Percentiles rank a stretch among this genome's conserved stretches.
Conservation (phyloP, 306 rosid species). For the Astragalus glycyphyllos region DNA sequence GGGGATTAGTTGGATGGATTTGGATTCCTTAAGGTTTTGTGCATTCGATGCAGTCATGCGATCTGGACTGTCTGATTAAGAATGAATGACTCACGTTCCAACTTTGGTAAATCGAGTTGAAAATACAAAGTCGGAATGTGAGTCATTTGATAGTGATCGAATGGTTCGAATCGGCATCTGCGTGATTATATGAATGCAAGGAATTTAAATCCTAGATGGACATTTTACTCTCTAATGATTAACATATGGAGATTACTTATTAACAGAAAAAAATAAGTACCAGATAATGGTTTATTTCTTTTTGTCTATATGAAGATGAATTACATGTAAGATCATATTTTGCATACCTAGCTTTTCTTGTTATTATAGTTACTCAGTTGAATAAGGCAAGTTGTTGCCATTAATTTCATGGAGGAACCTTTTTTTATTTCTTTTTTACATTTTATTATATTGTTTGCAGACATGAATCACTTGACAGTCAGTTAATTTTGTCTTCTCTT, state of each 20-base stretch:
- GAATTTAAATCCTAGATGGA: neutral
- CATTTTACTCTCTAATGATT: slow-evolving; percentile 36
- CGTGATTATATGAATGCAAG: neutral
- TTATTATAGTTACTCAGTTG: slow-evolving; percentile 33
- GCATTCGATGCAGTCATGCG: neutral
- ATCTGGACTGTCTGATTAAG: neutral
- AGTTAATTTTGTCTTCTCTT: slow-evolving; percentile 31
- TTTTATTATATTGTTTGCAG: neutral
- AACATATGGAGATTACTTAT: slow-evolving; percentile 29
- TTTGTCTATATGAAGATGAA: slow-evolving; percentile 34
- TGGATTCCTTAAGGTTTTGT: neutral
- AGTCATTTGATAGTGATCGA: neutral
- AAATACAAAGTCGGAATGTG: neutral
- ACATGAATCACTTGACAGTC: slow-evolving; percentile 16
- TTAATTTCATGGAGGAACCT: neutral
- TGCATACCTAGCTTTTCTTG: slow-evolving; percentile 13
- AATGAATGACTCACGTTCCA: neutral
- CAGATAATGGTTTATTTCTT: slow-evolving; percentile 28
- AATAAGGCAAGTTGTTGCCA: slow-evolving; percentile 43
- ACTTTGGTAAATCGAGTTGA: neutral
- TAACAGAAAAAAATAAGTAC: slow-evolving; percentile 37
- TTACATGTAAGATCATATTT: slow-evolving; percentile 45
- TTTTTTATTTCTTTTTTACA: neutral
- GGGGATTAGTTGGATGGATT: neutral
- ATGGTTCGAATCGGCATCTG: neutral